Percentiles rank a stretch among this genome's conserved stretches.
Conservation (phyloP, 1,139 yeast species). For the Candida tetrigidarum region DNA sequence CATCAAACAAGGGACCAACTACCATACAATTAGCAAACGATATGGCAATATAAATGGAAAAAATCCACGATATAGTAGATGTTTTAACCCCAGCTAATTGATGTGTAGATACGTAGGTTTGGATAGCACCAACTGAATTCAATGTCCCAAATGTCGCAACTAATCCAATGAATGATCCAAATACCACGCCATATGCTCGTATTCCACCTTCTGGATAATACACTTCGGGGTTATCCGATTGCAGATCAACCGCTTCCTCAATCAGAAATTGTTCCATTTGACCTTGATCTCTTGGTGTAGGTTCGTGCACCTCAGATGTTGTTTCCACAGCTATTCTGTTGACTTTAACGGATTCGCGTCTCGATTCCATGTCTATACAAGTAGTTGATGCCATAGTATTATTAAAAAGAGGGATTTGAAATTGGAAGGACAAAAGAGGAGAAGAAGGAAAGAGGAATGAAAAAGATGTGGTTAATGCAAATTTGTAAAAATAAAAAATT, state of each 20-base stretch:
- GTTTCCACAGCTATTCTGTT: slow-evolving; percentile 9
- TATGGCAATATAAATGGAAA: slow-evolving; percentile 37
- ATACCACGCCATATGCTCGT: slow-evolving; percentile 35
- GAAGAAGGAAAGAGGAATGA: too few species aligned
- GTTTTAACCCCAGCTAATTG: slow-evolving; percentile 28
- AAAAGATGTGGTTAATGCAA: neutral
- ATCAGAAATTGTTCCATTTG: slow-evolving; percentile 1
- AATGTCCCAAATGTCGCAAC: slow-evolving; percentile 35
- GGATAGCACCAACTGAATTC: slow-evolving; percentile 40
- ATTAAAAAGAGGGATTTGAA: neutral
- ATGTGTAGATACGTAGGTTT: slow-evolving; percentile 36
- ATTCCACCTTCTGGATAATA: slow-evolving; percentile 31
- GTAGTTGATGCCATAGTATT: slow-evolving; percentile 4
- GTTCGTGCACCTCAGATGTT: neutral
- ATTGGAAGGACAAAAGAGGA: too few species aligned
- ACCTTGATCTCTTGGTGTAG: neutral
- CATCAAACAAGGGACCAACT: slow-evolving; percentile 43
- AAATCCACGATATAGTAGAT: slow-evolving; percentile 38
- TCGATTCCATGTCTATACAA: neutral
- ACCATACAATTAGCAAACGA: slow-evolving; percentile 36
- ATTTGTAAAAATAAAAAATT: too few species aligned
- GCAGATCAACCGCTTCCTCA: slow-evolving; percentile 7
- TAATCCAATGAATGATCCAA: slow-evolving; percentile 40
- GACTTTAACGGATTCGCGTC: neutral
- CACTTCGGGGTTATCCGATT: slow-evolving; percentile 1